Conservation (phyloP, 345 rosid species). For the Lumnitzera racemosa region DNA sequence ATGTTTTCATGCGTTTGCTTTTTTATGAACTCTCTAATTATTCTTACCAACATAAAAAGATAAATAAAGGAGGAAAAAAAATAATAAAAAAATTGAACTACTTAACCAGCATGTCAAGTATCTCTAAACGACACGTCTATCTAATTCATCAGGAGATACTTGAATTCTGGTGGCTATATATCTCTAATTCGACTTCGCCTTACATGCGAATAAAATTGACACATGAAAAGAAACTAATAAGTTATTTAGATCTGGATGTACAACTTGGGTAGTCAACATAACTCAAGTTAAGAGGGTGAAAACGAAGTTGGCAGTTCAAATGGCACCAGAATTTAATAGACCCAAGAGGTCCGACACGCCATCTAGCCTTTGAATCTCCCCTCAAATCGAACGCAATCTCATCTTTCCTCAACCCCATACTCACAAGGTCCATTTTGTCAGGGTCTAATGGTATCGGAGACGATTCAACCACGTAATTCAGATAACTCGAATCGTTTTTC, state of each 20-base stretch:
- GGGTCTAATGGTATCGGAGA: conserved; percentile 52
- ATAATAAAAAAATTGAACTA: too few species aligned
- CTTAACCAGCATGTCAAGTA: too few species aligned
- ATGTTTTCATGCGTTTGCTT: too few species aligned
- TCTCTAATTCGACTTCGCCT: too few species aligned
- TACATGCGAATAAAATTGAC: too few species aligned
- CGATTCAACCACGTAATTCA: conserved; percentile 46
- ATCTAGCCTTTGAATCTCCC: conserved; percentile 51
- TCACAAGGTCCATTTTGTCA: conserved; percentile 24
- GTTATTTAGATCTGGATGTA: conserved; percentile 46
- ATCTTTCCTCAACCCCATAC: conserved; percentile 36
- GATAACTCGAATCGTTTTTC: conserved; percentile 32
- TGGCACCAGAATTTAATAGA: conserved; percentile 42
- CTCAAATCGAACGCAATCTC: conserved; percentile 40
- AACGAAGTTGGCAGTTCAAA: conserved; percentile 54
- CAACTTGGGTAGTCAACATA: conserved; percentile 29
- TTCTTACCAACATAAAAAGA: too few species aligned
- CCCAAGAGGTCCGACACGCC: conserved; percentile 69
- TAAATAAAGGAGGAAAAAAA: too few species aligned
- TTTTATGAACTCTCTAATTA: too few species aligned
- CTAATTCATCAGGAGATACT: too few species aligned
- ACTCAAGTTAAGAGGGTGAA: conserved; percentile 37
- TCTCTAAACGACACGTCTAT: too few species aligned
- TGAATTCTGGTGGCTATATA: too few species aligned
- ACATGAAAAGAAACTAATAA: too few species aligned